Base-by-base conservation (phyloP, 2,329 filamentous ascomycete species). In the Colletotrichum costaricense region DNA sequence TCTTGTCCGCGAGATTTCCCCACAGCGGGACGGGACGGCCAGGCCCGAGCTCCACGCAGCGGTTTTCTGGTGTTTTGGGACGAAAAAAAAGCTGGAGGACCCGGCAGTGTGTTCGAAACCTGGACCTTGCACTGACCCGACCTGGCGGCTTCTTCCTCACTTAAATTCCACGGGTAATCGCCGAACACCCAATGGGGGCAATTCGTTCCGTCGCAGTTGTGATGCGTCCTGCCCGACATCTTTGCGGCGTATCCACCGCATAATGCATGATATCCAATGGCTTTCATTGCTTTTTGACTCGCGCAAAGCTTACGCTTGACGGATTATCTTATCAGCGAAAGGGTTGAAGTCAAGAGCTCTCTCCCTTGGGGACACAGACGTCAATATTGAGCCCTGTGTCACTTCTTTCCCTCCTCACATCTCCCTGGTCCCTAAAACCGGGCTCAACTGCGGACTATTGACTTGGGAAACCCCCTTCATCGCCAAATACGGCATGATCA, bases 11-110 rank as follows among this genome's bases (percentile, higher is more conserved):
- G 2, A 0, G 2, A 8, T 7, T 28, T 6, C 60, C 22, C 71
- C 71, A 73, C 67, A 71, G 71, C 71, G 71, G 71, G 67, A 73
- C 71, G 71, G 71, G 67, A 71, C 71, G 71, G 71, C 59, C 71
- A 73, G 71, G 60, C 67, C 71, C 71, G 71, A 66, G 67, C 60
- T 73, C 71, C 71, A 73, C 63, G 63, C 46, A 55, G 54, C 63
- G 33, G 62, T 66, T 66, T 62, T 66, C 60, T 69, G 67, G 55
- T 69, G 30, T 46, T 73, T 73, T 73, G 66, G 70, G 70, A 70
- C 70, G 70, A 63, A 54, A 62, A 69, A 66, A 69, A 62, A 46
- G 54, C 55, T 59, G 66, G 66, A 69, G 54, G 54, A 57, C 67
- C 62, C 71, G 71, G 71, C 46, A 73, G 30, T 62, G 22, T 26